Evolutionary conservation across 306 rosid species (phyloP), one percentile per base, ranked within the genome.

Genomic region (Leucaena leucocephala): DNA sequence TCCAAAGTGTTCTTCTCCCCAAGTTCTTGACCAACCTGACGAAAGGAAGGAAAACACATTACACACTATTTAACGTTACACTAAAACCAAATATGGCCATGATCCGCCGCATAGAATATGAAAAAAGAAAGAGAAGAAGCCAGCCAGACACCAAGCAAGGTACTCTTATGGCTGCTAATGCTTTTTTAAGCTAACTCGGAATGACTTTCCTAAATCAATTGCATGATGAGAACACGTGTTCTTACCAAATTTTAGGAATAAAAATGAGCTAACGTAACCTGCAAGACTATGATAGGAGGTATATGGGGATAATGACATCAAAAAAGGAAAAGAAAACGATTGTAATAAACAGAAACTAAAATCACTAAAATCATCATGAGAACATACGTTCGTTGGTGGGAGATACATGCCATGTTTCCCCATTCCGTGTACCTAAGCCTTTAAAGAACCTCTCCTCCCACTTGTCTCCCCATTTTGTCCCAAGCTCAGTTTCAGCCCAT

Each of bases 1-100:
- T 89, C 98, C 98, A n/a, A 92, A 92, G 91, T 95, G 98, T 81
- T 92, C 98, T 85, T 95, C 98, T 68, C 98, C 98, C 98, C 98
- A 95, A 9, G 98, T 95, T 89, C 98, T 91, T 62, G 98, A 95
- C 98, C 98, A 95, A 88, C 98, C 98, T 95, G 83, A 46, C 68
- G 80, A 88, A 84, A 49, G 55, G 75, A 82, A 17, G 74, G 16
- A 62, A 76, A 62, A 76, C 7, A 16, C 13, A 63, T 52, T 27
- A 27, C 27, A 27, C 27, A 27, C 27, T 27, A 27, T 27, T 38
- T 38, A 3, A 38, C 27, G 27, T 3, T 46, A 46, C 55, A 4
- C n/a, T 49, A 78, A 57, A 61, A 66, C 39, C 34, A 43, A 50
- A 78, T 40, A 57, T 35, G 17, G 55, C 50, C 27, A 64, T 81